Conservation (phyloP, 108 stramenopile genomes). For the Nitzschia palea region DNA sequence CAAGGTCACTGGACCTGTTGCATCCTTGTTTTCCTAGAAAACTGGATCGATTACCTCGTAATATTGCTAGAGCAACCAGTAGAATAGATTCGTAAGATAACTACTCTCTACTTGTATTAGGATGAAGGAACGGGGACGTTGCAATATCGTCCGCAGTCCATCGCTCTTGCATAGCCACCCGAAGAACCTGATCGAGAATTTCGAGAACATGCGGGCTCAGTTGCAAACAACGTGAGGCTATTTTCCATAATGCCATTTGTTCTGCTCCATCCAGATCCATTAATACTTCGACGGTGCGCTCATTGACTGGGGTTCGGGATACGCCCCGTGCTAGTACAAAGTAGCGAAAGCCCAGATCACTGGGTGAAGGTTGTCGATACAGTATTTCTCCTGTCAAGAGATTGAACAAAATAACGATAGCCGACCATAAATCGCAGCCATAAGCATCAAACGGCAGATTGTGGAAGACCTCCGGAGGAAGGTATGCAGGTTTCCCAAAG, state of each 20-base stretch:
- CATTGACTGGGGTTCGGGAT: constrained; percentile 31
- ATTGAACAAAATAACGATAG: constrained; percentile 82
- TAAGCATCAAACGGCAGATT: constrained; percentile 61
- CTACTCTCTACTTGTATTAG: too few relatives aligned
- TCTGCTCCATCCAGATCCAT: constrained; percentile 21
- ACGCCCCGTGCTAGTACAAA: constrained; percentile 38
- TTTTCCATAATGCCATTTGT: constrained; percentile 5
- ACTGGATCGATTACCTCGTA: too few relatives aligned
- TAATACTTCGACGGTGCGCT: constrained; percentile 39
- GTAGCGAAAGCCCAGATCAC: constrained; percentile 40
- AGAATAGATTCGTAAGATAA: too few relatives aligned
- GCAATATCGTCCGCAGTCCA: constrained; percentile 34
- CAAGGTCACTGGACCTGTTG: background rate
- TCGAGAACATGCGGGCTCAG: constrained; percentile 25
- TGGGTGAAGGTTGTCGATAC: constrained; percentile 18
- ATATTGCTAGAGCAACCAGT: too few relatives aligned
- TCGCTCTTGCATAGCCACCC: constrained; percentile 33
- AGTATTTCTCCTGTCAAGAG: constrained; percentile 61
- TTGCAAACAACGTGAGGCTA: constrained; percentile 24
- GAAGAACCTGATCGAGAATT: constrained; percentile 34
- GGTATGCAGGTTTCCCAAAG: constrained; percentile 64
- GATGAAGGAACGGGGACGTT: constrained; percentile 5
- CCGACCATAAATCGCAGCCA: constrained; percentile 81
- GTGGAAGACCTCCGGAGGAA: constrained; percentile 64
- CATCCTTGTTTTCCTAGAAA: background rate